Base-by-base conservation (phyloP, 2,329 filamentous ascomycete genomes). In the Diaporthe batatas region DNA sequence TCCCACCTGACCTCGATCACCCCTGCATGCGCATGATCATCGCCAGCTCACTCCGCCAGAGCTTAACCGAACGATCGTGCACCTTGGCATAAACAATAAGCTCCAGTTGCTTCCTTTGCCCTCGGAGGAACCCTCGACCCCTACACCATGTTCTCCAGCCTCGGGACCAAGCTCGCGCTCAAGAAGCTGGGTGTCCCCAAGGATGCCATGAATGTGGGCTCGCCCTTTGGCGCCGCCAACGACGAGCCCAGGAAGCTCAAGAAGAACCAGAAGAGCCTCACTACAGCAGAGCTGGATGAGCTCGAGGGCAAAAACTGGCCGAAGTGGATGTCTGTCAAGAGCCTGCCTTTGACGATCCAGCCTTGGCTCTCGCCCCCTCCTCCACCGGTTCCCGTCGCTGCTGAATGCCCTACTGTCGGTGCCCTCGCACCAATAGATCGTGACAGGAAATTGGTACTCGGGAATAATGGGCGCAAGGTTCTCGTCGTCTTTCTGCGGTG, bases 121-220 rank as follows among this genome's bases (percentile, higher is more conserved):
- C 44, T 14, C 7, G n/a, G 29, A n/a, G n/a, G 29, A 23, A 32
- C 2, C 29, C 34, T 47, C 34, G 32, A 25, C 57, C 36, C 73
- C 51, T 21, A 70, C 78, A 81, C 77, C 70, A 91, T 90, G 89
- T 85, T 91, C 78, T 85, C 86, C 77, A 86, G 83, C 75, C 81
- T 91, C 72, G 85, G 86, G 21, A 88, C 88, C 58, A 91, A 91
- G 80, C 81, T 90, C 75, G 89, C 88, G 74, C 83, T 91, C 76
- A 88, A 84, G 75, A 90, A 89, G 78, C 85, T 85, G 67, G 89
- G 89, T 78, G 79, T 91, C 70, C 84, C 86, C 51, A 86, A 83
- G 79, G 82, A 90, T 76, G 80, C 84, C 59, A 81, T 90, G 71
- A 82, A 86, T 79, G 82, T 85, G 74, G 77, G 79, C 68, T 81